Conservation (phyloP, 1,284 basidiomycete species). For the Golubevia pallescens region DNA sequence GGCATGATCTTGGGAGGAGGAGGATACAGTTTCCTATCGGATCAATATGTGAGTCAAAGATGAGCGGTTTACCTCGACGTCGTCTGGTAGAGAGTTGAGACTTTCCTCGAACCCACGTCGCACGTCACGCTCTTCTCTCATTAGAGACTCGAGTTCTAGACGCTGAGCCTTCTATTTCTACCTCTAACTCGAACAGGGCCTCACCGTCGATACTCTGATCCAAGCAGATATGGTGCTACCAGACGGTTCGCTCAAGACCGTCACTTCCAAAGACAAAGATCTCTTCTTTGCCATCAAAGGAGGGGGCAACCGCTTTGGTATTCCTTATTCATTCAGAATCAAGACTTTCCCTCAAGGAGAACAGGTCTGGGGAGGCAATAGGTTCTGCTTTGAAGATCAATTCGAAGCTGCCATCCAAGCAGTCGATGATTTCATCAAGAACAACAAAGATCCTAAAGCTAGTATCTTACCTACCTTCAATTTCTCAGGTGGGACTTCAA, state of each 20-base stretch:
- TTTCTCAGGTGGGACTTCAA: slow-evolving; percentile 2
- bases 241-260: slow-evolving; percentile 28
- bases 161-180: too few species aligned
- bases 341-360: slow-evolving; percentile 14
- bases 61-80: not conserved
- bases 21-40: slow-evolving; percentile 17
- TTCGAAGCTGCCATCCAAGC: slow-evolving; percentile 7
- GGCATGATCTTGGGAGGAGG: slow-evolving; percentile 20
- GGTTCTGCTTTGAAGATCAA: slow-evolving; percentile 6
- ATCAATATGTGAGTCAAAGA: slow-evolving; percentile 11
- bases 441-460: slow-evolving; percentile 8
- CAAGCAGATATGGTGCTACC: slow-evolving; percentile 35
- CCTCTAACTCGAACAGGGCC: slow-evolving; percentile 11
- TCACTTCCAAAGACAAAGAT: slow-evolving; percentile 19
- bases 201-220: slow-evolving; percentile 29
- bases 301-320: slow-evolving; percentile 12
- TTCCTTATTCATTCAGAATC: slow-evolving; percentile 6
- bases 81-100: not conserved
- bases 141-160: not conserved
- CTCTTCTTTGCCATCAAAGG: slow-evolving; percentile 16
- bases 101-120: not conserved
- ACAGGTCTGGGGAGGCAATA: slow-evolving; percentile 8
- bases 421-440: slow-evolving; percentile 3
- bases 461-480: slow-evolving; percentile 11
- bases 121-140: not conserved